Conservation (phyloP, 2,329 filamentous ascomycete species). For the Pyrenophora graminea region DNA sequence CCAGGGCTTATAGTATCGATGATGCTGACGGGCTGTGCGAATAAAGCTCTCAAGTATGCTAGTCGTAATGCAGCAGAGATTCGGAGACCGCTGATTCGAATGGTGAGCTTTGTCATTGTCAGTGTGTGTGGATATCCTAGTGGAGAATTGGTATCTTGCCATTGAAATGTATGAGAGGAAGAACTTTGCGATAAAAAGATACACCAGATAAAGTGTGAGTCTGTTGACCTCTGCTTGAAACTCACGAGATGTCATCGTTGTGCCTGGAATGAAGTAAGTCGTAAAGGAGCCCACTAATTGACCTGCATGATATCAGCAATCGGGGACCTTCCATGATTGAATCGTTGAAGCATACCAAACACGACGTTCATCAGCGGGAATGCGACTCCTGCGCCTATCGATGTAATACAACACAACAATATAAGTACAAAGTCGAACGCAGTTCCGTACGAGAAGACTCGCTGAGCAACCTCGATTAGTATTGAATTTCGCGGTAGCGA, state of each 20-base stretch:
- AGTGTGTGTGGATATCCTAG: background rate
- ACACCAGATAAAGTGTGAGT: constrained; percentile 36
- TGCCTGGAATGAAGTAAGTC: constrained; percentile 55
- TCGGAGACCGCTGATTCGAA: constrained; percentile 56
- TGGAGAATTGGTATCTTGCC: constrained; percentile 17
- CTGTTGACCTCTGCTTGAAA: constrained; percentile 57
- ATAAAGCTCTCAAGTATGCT: constrained; percentile 55
- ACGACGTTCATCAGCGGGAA: constrained; percentile 64
- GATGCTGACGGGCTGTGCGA: constrained; percentile 55
- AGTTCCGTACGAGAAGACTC: constrained; percentile 43
- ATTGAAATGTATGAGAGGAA: constrained; percentile 41
- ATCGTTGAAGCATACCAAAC: constrained; percentile 50
- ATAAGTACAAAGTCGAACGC: constrained; percentile 39
- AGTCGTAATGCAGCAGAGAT: constrained; percentile 57
- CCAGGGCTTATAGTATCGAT: constrained; percentile 56
- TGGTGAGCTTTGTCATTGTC: constrained; percentile 46
- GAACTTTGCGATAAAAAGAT: constrained; percentile 45
- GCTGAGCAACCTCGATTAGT: constrained; percentile 23
- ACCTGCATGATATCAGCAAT: constrained; percentile 21
- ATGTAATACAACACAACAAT: constrained; percentile 30
- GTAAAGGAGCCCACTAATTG: constrained; percentile 59
- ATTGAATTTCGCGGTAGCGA: background rate
- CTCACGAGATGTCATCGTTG: constrained; percentile 50
- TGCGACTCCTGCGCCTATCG: constrained; percentile 41
- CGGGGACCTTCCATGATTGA: constrained; percentile 35